These are phyloP conservation scores for Petunia hybrid DNA, from an alignment of 305 asterid genomes.

Conservation along the genomic window DNA sequence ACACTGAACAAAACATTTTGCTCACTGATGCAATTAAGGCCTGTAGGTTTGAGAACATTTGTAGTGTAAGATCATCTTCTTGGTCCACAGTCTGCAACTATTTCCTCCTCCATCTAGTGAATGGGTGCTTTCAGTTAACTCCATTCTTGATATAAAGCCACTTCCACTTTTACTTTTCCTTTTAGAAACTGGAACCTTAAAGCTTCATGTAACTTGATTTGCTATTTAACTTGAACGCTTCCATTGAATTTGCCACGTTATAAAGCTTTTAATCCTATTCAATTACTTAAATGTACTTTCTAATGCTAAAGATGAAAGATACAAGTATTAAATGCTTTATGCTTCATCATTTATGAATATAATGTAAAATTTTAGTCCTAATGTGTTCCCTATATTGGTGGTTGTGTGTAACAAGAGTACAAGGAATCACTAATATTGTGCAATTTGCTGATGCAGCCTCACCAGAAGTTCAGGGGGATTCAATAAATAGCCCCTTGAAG, in stretches of 20 bases:
- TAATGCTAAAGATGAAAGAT: neutral
- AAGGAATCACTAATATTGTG: neutral
- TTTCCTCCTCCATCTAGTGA: neutral
- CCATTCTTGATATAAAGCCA: neutral
- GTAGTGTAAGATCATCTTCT: neutral
- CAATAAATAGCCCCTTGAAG: constrained; percentile 18
- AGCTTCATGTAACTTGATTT: neutral
- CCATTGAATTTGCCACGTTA: neutral
- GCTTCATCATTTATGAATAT: neutral
- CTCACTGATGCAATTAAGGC: neutral
- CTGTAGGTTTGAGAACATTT: neutral
- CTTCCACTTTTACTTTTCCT: neutral
- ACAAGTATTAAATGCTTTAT: neutral
- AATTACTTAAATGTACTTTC: neutral
- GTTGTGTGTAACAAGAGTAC: neutral
- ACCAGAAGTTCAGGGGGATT: constrained; percentile 34
- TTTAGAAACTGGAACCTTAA: neutral
- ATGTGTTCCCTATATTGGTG: neutral
- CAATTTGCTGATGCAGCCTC: constrained; percentile 35
- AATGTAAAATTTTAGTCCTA: neutral
- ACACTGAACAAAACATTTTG: neutral
- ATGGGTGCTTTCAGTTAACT: neutral
- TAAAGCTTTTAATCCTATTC: neutral
- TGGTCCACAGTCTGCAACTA: neutral
- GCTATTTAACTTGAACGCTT: neutral